Percentiles rank a stretch among this genome's conserved stretches.
phyloP scores from a whole-genome alignment of 23 red algal genomes.

The Porphyridium purpureum region DNA sequence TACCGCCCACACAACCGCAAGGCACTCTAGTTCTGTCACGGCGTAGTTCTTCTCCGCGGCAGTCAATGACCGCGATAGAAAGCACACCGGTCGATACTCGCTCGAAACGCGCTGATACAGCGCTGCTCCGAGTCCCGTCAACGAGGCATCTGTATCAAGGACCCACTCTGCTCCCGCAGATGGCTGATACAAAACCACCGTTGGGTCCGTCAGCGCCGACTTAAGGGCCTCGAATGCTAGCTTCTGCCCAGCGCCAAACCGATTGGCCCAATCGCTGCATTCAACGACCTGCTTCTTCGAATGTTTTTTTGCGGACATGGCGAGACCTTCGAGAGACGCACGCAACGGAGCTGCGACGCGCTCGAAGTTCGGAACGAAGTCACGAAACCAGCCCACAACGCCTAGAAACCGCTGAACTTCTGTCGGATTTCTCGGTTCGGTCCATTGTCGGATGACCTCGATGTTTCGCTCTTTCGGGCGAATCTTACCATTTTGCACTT shows the following conservation, averaged over 20 bases:
- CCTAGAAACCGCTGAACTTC: conserved; percentile 12
- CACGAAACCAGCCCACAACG: too few species aligned
- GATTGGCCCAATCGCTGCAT: background rate
- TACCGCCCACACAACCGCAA: conserved; percentile 19
- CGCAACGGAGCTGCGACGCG: too few species aligned
- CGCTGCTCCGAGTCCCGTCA: conserved; percentile 5
- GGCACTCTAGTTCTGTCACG: conserved; percentile 4
- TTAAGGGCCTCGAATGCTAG: conserved; percentile 2
- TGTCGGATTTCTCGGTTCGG: conserved; percentile 2
- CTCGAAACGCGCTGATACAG: conserved; percentile 1
- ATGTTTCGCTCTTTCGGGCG: background rate
- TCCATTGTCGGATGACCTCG: background rate
- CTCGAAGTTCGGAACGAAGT: conserved; percentile 6
- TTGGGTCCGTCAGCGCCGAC: background rate
- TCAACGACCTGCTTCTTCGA: background rate
- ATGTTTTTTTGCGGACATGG: background rate
- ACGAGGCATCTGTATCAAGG: conserved; percentile 10
- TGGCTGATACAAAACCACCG: conserved; percentile 1
- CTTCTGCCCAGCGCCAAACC: too few species aligned
- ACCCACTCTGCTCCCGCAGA: conserved; percentile 1
- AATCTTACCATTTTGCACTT: conserved; percentile 8
- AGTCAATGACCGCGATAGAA: conserved; percentile 4
- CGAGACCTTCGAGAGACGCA: conserved; percentile 6
- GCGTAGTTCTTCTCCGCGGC: conserved; percentile 3
- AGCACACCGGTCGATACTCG: conserved; percentile 6